phyloP scores from a whole-genome alignment of 192 early-diverging fungal genomes.

The Umbelopsis ramanniana region DNA sequence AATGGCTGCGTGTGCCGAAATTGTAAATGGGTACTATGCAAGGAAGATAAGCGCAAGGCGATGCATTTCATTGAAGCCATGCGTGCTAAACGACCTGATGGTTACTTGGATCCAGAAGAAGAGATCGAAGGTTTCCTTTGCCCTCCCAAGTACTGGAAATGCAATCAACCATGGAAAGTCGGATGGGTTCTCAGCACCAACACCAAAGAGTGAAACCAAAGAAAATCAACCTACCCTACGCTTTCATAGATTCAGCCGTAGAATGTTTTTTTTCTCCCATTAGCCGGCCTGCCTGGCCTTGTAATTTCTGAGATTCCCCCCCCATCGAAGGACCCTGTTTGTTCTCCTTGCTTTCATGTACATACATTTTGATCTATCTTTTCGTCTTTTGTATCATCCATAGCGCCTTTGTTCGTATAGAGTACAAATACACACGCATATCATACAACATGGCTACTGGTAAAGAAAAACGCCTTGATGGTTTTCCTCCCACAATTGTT shows the following conservation, averaged over 20 bases:
- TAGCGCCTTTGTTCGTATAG: neutral
- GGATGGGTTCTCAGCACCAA: conserved; percentile 37
- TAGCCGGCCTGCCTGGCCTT: neutral
- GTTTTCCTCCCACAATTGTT: neutral
- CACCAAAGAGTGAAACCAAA: neutral
- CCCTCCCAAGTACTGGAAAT: conserved; percentile 43
- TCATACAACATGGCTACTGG: too few species aligned
- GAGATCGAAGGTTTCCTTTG: conserved; percentile 42
- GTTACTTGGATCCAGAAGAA: conserved; percentile 28
- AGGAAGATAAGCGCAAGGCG: conserved; percentile 45
- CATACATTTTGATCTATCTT: neutral
- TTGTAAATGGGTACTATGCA: conserved; percentile 45
- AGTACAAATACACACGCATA: conserved; percentile 4
- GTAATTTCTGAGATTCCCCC: neutral
- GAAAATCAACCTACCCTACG: too few species aligned
- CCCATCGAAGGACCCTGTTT: neutral
- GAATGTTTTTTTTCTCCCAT: too few species aligned
- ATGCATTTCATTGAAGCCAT: conserved; percentile 38
- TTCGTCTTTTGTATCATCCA: conserved; percentile 7
- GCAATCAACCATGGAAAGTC: conserved; percentile 43
- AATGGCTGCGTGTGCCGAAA: conserved; percentile 36
- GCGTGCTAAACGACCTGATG: conserved; percentile 24
- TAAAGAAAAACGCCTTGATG: too few species aligned
- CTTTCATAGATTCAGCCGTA: neutral
- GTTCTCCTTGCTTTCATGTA: neutral